Evolutionary conservation across 805 yeast genomes (phyloP).

Genomic region (Metschnikowia kunwiensis): DNA sequence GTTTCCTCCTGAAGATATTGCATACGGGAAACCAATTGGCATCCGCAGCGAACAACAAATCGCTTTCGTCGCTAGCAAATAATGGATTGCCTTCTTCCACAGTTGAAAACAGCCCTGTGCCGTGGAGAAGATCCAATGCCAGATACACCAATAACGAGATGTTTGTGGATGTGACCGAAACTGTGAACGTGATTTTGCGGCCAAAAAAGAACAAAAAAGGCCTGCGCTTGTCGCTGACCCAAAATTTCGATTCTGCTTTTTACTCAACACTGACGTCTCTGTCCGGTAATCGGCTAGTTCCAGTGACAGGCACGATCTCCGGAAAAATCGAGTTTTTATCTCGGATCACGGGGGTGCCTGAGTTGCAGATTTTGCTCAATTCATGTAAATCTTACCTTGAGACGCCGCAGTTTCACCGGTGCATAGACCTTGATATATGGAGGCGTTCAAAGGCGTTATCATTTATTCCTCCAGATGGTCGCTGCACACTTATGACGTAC

Average conservation of each 20-base stretch:
- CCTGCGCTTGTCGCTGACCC: slow-evolving; percentile 12
- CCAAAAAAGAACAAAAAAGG: slow-evolving; percentile 14
- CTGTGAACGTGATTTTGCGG: slow-evolving; percentile 50
- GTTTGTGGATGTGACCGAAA: slow-evolving; percentile 77
- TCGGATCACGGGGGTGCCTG: slow-evolving; percentile 76
- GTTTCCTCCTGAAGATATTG: slow-evolving; percentile 52
- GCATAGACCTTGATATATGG: slow-evolving; percentile 61
- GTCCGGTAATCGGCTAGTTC: slow-evolving; percentile 26
- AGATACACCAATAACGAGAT: slow-evolving; percentile 77
- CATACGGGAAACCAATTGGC: slow-evolving; percentile 38
- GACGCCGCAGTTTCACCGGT: slow-evolving; percentile 65
- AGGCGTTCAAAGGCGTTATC: slow-evolving; percentile 46
- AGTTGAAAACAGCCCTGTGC: slow-evolving; percentile 31
- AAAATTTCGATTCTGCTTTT: slow-evolving; percentile 24
- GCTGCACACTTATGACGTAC: slow-evolving; percentile 59
- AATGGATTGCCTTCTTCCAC: slow-evolving; percentile 7
- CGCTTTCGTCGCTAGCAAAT: slow-evolving; percentile 19
- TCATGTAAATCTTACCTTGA: slow-evolving; percentile 46
- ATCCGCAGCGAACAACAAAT: slow-evolving; percentile 22
- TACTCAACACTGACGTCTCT: slow-evolving; percentile 18
- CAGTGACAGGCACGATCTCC: slow-evolving; percentile 51
- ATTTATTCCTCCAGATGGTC: slow-evolving; percentile 90
- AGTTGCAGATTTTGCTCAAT: slow-evolving; percentile 55
- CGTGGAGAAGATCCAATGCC: slow-evolving; percentile 80
- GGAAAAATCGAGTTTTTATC: slow-evolving; percentile 67